phyloP scores from a whole-genome alignment of 805 yeast genomes.

The Metschnikowia kofuensis region DNA sequence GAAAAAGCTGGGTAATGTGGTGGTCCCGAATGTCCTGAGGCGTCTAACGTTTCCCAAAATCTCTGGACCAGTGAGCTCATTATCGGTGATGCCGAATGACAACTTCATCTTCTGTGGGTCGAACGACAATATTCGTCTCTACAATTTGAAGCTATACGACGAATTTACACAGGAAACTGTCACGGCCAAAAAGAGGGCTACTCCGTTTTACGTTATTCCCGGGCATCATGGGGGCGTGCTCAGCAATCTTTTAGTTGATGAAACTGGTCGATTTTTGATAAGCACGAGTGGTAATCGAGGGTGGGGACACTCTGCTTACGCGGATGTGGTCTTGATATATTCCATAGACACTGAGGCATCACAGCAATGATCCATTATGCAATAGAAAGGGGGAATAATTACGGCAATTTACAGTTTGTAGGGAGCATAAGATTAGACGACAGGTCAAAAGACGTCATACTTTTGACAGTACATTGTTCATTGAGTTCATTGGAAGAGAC shows the following conservation, averaged over 20 bases:
- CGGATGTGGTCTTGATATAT: constrained; percentile 79
- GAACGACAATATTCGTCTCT: constrained; percentile 82
- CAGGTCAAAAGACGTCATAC: no score
- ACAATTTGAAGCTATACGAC: constrained; percentile 57
- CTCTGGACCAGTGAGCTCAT: constrained; percentile 86
- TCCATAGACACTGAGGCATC: constrained; percentile 55
- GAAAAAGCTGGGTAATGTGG: constrained; percentile 19
- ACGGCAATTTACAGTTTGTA: no score
- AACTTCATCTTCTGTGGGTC: constrained; percentile 85
- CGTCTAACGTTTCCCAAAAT: constrained; percentile 74
- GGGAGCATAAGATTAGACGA: no score
- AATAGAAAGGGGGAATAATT: no score
- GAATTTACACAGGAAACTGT: constrained; percentile 28
- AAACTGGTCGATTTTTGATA: constrained; percentile 81
- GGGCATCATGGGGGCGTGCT: constrained; percentile 95
- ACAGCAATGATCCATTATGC: neutral
- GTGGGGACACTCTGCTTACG: constrained; percentile 77
- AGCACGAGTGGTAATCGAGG: constrained; percentile 95
- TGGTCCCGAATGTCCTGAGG: constrained; percentile 49
- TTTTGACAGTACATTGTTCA: no score
- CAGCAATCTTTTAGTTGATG: constrained; percentile 76
- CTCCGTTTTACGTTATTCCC: constrained; percentile 88
- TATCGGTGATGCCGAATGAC: constrained; percentile 76
- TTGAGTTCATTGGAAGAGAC: neutral
- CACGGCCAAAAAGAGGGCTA: constrained; percentile 38